Evolutionary conservation across 1,284 basidiomycete genomes (phyloP).

Genomic region (Somion occarium): DNA sequence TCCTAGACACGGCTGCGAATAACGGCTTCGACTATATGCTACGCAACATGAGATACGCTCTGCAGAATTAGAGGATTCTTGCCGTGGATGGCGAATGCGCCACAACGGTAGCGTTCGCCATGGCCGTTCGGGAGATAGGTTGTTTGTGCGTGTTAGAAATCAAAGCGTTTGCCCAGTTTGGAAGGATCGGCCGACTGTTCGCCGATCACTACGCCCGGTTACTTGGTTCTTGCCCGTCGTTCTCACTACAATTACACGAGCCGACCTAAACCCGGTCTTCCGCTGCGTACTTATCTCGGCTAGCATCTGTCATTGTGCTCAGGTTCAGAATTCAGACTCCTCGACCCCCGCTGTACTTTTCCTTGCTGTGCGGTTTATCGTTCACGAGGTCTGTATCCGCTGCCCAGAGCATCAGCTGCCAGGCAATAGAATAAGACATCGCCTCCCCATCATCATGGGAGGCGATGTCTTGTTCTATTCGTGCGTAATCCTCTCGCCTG

Average conservation of each 20-base stretch:
- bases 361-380: too few relatives aligned
- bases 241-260: too few relatives aligned
- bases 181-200: too few relatives aligned
- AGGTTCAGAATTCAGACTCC: too few relatives aligned
- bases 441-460: too few relatives aligned
- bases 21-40: slow-evolving; percentile 96
- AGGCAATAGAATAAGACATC: too few relatives aligned
- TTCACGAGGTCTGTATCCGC: background rate
- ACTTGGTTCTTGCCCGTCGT: too few relatives aligned
- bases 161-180: slow-evolving; percentile 12
- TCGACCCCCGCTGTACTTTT: too few relatives aligned
- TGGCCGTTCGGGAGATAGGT: slow-evolving; percentile 26
- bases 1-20: slow-evolving; percentile 97
- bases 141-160: slow-evolving; percentile 22
- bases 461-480: background rate
- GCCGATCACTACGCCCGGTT: too few relatives aligned
- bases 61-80: slow-evolving; percentile 56
- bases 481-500: background rate
- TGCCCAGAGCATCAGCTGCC: background rate
- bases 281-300: too few relatives aligned
- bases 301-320: too few relatives aligned
- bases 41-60: slow-evolving; percentile 24
- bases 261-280: too few relatives aligned
- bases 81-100: slow-evolving; percentile 85
- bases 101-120: slow-evolving; percentile 90